Base-by-base conservation (phyloP, 345 rosid species). In the Pugionium dolabratum region DNA sequence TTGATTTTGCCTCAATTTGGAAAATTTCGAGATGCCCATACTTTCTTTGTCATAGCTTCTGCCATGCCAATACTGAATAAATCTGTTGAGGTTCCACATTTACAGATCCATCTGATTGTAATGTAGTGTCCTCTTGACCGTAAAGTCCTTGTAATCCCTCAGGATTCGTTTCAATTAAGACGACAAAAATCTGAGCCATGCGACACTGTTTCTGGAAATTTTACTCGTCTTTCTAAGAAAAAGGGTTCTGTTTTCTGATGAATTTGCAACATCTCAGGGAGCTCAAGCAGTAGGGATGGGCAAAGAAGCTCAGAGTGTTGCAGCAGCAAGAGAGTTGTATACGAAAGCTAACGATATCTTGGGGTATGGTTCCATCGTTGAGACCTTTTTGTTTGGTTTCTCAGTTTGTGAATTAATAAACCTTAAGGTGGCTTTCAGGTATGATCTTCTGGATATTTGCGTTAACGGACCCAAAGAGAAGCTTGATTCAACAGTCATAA, bases 281-380 rank as follows among this genome's bases (percentile, higher is more conserved):
- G 97, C 97, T 66, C 96, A 95, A 83, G 85, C 93, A 3, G 76
- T 89, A 49, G 99, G 99, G 41, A 95, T 95, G 99, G 99, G 99
- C 11, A 83, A 87, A 78, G 99, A 91, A 34, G 87, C 95, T 42
- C 96, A 87, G 66, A 76, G 72, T 54, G 84, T 89, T 58, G 83
- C 84, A 5, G 80, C 89, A 58, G 99, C 97, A 39, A 87, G 81
- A 37, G 90, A 82, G 26, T 76, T 95, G 71, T 95, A 83, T 74
- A 78, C 75, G 54, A 95, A 81, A 76, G 99, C 99, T 36, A 87
- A 87, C 48, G 84, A 91, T 72, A 81, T 88, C 32, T 75, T 88
- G 54, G 95, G 95, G 95, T 88, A 70, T 25, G 35, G 5, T 1
- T 57, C 39, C 39, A 50, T 18, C 42, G n/a, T 28, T 63, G 4